phyloP scores from a whole-genome alignment of 2,329 filamentous ascomycete species.

The Colletotrichum falcatum region DNA sequence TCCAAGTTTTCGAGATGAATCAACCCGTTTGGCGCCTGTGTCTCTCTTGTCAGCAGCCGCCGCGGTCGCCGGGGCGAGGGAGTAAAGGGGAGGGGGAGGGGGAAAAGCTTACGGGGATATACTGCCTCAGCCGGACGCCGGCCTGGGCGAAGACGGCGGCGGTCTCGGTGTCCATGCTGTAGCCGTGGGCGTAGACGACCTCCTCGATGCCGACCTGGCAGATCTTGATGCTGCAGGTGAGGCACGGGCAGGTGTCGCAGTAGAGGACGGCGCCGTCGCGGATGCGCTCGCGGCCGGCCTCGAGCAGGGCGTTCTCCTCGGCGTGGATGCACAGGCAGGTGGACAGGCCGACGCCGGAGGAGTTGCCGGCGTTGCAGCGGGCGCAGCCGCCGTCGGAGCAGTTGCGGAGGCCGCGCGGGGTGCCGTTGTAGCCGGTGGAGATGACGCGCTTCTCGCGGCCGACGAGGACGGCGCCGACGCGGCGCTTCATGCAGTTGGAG shows the following conservation, averaged over 20 bases:
- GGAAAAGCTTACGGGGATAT: constrained; percentile 76
- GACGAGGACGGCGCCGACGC: constrained; percentile 94
- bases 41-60: constrained; percentile 36
- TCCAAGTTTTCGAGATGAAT: constrained; percentile 74
- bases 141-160: constrained; percentile 86
- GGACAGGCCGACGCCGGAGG: constrained; percentile 77
- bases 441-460: constrained; percentile 84
- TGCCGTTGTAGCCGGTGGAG: constrained; percentile 97
- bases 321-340: constrained; percentile 98
- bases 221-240: constrained; percentile 99
- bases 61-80: background rate
- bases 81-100: background rate
- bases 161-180: constrained; percentile 92
- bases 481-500: constrained; percentile 97
- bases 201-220: constrained; percentile 95
- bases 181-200: constrained; percentile 93
- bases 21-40: constrained; percentile 71
- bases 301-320: constrained; percentile 95
- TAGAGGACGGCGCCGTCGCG: constrained; percentile 86
- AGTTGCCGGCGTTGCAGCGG: constrained; percentile 83
- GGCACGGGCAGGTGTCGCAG: constrained; percentile 95
- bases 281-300: constrained; percentile 92
- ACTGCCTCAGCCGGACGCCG: constrained; percentile 87
- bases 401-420: constrained; percentile 88
- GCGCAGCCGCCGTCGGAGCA: constrained; percentile 93